These are phyloP conservation scores for Mycogone perniciosa DNA, from an alignment of 2,329 filamentous ascomycete species.

Conservation along the genomic window DNA sequence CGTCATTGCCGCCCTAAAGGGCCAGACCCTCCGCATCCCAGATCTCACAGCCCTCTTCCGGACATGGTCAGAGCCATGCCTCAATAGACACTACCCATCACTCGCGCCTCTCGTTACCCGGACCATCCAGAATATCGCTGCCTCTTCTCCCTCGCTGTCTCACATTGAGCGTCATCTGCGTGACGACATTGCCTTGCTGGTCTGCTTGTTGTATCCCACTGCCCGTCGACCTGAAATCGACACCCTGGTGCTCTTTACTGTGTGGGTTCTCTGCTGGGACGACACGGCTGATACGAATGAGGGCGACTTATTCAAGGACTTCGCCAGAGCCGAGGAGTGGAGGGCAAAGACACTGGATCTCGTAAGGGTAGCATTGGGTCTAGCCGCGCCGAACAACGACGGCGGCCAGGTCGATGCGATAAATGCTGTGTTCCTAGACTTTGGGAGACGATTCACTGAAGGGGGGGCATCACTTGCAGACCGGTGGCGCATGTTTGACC, in stretches of 20 bases:
- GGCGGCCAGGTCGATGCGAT: conserved; percentile 16
- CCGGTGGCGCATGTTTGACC: conserved; percentile 15
- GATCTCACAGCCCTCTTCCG: conserved; percentile 20
- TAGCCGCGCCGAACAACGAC: background rate
- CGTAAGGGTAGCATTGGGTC: conserved; percentile 15
- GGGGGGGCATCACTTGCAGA: background rate
- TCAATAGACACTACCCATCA: conserved; percentile 19
- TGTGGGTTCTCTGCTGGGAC: conserved; percentile 30
- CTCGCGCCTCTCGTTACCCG: conserved; percentile 17
- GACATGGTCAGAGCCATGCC: conserved; percentile 19
- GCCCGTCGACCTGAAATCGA: conserved; percentile 16
- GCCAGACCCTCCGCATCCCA: conserved; percentile 23
- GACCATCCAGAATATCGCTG: conserved; percentile 26
- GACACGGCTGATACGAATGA: conserved; percentile 26
- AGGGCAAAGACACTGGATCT: conserved; percentile 19
- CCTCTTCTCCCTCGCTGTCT: conserved; percentile 22
- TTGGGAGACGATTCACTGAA: conserved; percentile 15
- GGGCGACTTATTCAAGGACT: conserved; percentile 22
- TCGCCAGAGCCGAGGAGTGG: conserved; percentile 20
- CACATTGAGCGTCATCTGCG: conserved; percentile 21
- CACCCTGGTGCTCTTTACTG: conserved; percentile 20
- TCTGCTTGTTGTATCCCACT: conserved; percentile 19
- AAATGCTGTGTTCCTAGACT: conserved; percentile 20
- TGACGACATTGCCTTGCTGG: conserved; percentile 25
- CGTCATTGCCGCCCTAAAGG: conserved; percentile 20